A percentile compares a stretch with the other conserved stretches of the same genome.
These are phyloP conservation scores for Benincasa hispida DNA, from an alignment of 306 rosid genomes.

Conservation along the genomic window DNA sequence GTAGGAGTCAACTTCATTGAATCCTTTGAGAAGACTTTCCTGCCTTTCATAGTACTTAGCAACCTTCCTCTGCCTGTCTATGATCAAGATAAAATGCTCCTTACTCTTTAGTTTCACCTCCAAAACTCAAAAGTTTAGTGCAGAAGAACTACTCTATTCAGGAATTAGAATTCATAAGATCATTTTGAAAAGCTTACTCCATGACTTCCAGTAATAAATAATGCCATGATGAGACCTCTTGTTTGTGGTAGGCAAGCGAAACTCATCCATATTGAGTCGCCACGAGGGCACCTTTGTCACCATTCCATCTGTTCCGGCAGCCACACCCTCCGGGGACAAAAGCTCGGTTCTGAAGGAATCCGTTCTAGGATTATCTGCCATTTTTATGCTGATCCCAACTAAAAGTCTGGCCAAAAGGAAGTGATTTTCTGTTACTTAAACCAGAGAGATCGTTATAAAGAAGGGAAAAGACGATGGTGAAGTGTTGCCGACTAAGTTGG, in stretches of 20 bases:
- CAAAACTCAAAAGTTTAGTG: background rate
- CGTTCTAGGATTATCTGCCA: slow-evolving; percentile 5
- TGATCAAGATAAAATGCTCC: background rate
- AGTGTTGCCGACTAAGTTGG: background rate
- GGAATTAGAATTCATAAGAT: background rate
- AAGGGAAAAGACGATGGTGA: background rate
- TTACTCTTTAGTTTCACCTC: background rate
- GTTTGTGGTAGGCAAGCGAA: slow-evolving; percentile 38
- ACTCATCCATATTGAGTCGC: slow-evolving; percentile 64
- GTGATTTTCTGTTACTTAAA: background rate
- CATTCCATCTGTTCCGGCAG: slow-evolving; percentile 12
- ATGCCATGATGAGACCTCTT: slow-evolving; percentile 40
- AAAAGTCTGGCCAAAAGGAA: background rate
- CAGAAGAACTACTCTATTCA: background rate
- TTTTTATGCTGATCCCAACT: background rate
- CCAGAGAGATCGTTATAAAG: background rate
- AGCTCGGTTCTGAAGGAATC: slow-evolving; percentile 39
- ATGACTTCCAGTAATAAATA: slow-evolving; percentile 27
- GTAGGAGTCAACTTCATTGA: slow-evolving; percentile 56
- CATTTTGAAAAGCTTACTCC: slow-evolving; percentile 24
- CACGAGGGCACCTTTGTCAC: slow-evolving; percentile 44
- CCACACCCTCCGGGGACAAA: slow-evolving; percentile 41
- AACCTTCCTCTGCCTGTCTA: slow-evolving; percentile 52
- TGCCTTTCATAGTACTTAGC: slow-evolving; percentile 72
- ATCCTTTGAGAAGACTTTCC: slow-evolving; percentile 57